Conservation (phyloP, 179 eudicot genomes). For the Silene vulgaris region DNA sequence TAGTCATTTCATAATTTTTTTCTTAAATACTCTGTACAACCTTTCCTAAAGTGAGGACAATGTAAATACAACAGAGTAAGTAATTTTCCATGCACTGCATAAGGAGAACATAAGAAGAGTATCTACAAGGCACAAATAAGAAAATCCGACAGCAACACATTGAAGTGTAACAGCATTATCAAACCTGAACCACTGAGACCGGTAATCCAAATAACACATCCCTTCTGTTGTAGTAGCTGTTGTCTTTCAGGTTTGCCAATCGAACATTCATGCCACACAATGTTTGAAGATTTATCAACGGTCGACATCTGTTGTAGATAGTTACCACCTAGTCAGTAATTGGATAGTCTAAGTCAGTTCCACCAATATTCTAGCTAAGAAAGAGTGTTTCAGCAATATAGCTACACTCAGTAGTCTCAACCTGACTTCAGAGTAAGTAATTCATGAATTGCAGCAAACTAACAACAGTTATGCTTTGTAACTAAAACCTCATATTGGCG, state of each 20-base stretch:
- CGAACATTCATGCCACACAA: constrained; percentile 76
- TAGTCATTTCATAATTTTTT: not conserved
- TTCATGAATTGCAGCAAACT: not conserved
- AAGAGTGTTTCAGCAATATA: not conserved
- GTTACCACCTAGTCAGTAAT: constrained; percentile 44
- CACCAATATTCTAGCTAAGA: constrained; percentile 3
- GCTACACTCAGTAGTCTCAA: not conserved
- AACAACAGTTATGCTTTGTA: not conserved
- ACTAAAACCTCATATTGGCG: not conserved
- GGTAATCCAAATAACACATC: constrained; percentile 87
- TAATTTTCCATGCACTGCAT: not conserved
- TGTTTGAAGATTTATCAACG: constrained; percentile 49
- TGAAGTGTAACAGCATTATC: constrained; percentile 19
- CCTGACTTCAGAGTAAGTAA: constrained; percentile 6
- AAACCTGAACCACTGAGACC: constrained; percentile 96
- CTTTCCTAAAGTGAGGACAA: not conserved
- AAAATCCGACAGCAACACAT: not conserved
- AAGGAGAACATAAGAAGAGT: not conserved
- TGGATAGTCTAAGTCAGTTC: constrained; percentile 17
- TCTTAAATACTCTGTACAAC: not conserved
- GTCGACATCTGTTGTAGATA: constrained; percentile 32
- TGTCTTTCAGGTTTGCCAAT: constrained; percentile 66
- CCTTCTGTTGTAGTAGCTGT: constrained; percentile 65
- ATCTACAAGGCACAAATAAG: not conserved
- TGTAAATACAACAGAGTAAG: not conserved